Evolutionary conservation across 352 stramenopile genomes (phyloP).

Genomic region (Globisporangium nodosum): DNA sequence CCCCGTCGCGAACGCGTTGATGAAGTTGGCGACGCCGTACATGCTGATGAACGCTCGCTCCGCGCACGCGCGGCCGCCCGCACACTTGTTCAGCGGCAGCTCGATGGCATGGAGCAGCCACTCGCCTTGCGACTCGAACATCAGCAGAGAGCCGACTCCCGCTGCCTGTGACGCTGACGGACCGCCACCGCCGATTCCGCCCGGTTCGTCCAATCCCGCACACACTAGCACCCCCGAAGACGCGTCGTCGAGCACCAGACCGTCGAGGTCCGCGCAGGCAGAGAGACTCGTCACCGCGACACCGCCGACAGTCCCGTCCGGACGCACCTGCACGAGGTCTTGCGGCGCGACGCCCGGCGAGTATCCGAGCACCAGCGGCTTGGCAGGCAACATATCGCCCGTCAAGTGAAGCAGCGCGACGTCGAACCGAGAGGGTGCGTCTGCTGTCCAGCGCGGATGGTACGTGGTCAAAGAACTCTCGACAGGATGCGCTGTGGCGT

Average conservation of each 20-base stretch:
- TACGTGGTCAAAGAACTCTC: background rate
- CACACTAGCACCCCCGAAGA: background rate
- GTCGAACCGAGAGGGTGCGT: background rate
- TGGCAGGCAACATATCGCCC: background rate
- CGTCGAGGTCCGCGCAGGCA: background rate
- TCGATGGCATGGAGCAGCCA: conserved; percentile 1
- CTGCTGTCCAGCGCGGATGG: background rate
- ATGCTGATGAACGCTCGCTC: background rate
- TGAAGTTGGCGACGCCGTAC: conserved; percentile 1
- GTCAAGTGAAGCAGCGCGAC: background rate
- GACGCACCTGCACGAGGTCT: background rate
- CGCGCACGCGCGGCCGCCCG: background rate
- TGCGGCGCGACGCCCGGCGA: background rate
- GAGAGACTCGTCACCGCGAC: background rate
- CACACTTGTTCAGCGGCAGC: background rate
- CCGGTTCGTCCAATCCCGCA: background rate
- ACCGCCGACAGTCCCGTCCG: background rate
- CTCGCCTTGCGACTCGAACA: conserved; percentile 1
- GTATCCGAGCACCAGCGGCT: background rate
- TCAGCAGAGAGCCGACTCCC: background rate
- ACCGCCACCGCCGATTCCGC: too few species aligned
- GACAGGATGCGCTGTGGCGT: background rate
- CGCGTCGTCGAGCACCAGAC: background rate
- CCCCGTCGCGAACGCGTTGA: background rate
- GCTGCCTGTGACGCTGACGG: background rate